Evolutionary conservation across 2,329 filamentous ascomycete genomes (phyloP), one percentile per base, ranked within the genome.

Genomic region (Phaeophleospora eucalypticola): DNA sequence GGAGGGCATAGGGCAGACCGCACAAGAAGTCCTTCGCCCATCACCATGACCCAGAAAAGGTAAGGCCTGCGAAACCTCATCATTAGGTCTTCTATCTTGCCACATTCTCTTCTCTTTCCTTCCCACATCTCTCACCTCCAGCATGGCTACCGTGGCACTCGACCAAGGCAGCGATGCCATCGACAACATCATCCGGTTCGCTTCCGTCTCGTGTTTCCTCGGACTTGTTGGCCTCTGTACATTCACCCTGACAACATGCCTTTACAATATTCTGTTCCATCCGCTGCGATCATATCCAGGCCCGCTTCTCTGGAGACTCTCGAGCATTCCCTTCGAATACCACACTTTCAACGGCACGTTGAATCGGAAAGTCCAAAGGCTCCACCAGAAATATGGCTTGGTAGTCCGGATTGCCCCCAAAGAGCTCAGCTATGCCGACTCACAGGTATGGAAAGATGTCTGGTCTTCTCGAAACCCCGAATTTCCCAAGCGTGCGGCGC

Each of bases 341-440:
- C 46, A 45, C 36, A 17, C 35, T 4, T n/a, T 43, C 14, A 37
- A 40, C 14, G 55, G 55, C 21, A 48, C 19, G 2, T 36, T 54
- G 7, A 41, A 35, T 2, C 33, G 32, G 14, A 32, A 42, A 4
- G 29, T 56, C 36, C 32, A 46, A 18, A 16, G 47, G 7, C 48
- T 71, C 2, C 69, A 72, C 52, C 46, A 58, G 2, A 45, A 56
- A 21, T 70, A 71, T 51, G 73, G 73, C 9, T 61, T 63, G 1
- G 62, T 74, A 9, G 71, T 77, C 4, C 69, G 75, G 7, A 61
- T 76, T 32, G 67, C 65, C 2, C 73, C 74, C 1, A 65, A 72
- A 43, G 71, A 75, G 53, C 64, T 77, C 1, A 70, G 71, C 4
- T 77, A 72, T 52, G 67, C 62, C 19, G 58, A 67, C 21, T 50